These are phyloP conservation scores for Aspergillus melleus DNA, from an alignment of 2,329 filamentous ascomycete genomes.

Conservation along the genomic window DNA sequence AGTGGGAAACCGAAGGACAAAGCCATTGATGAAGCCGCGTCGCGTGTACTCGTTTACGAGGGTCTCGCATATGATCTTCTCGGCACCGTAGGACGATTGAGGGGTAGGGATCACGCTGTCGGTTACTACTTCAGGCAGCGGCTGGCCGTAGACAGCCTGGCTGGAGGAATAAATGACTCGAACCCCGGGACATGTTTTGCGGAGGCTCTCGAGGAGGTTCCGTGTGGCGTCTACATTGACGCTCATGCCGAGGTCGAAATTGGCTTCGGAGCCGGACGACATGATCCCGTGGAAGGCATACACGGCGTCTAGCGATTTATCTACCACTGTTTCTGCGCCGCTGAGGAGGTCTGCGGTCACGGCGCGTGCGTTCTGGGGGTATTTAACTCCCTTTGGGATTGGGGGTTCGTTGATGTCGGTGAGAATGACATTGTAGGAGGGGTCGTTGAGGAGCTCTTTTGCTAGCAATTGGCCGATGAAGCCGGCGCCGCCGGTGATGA, in stretches of 20 bases:
- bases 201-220: constrained; percentile 54
- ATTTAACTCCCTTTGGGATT: constrained; percentile 49
- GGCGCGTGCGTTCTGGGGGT: constrained; percentile 53
- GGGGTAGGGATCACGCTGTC: constrained; percentile 58
- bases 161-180: constrained; percentile 63
- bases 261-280: constrained; percentile 63
- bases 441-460: constrained; percentile 53
- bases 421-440: constrained; percentile 52
- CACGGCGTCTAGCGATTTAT: constrained; percentile 51
- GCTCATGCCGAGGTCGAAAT: constrained; percentile 59
- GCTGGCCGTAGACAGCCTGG: constrained; percentile 63
- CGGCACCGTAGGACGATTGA: constrained; percentile 62
- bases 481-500: constrained; percentile 65
- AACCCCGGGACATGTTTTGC: constrained; percentile 51
- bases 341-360: constrained; percentile 56
- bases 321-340: constrained; percentile 39
- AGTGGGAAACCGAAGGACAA: constrained; percentile 61
- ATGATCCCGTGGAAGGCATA: constrained; percentile 69
- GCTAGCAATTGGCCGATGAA: constrained; percentile 65
- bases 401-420: constrained; percentile 59
- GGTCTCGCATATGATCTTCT: constrained; percentile 63
- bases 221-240: constrained; percentile 64
- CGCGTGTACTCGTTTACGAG: constrained; percentile 65
- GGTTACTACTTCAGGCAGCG: constrained; percentile 54
- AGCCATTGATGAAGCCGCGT: constrained; percentile 58